Conservation (phyloP, 177 flowering plant genomes). For the Vitis hybrid region DNA sequence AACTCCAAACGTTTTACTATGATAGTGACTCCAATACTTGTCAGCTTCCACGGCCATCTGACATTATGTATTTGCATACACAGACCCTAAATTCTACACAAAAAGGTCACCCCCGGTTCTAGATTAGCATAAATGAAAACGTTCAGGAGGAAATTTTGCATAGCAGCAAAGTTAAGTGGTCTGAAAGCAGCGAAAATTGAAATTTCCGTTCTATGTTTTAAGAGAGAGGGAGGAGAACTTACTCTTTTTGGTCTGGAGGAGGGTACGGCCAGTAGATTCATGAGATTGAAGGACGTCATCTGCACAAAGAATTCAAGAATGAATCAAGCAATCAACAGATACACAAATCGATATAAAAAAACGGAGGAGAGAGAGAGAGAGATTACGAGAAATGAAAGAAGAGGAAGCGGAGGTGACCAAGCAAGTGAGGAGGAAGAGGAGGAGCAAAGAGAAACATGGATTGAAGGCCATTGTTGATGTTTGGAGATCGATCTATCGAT, state of each 20-base stretch:
- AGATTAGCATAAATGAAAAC: too few relatives aligned
- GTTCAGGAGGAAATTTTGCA: too few relatives aligned
- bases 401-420: slow-evolving; percentile 25
- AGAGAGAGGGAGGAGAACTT: background rate
- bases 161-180: too few relatives aligned
- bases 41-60: too few relatives aligned
- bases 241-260: slow-evolving; percentile 37
- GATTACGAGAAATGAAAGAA: slow-evolving; percentile 30
- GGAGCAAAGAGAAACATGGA: slow-evolving; percentile 3
- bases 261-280: slow-evolving; percentile 33
- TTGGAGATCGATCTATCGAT: background rate
- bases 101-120: too few relatives aligned
- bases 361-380: background rate
- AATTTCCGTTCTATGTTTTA: too few relatives aligned
- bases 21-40: too few relatives aligned
- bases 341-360: background rate
- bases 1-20: too few relatives aligned
- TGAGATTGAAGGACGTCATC: slow-evolving; percentile 29
- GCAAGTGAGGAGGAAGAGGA: slow-evolving; percentile 23
- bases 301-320: slow-evolving; percentile 13
- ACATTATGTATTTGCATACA: too few relatives aligned
- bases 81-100: too few relatives aligned
- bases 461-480: slow-evolving; percentile 7
- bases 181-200: too few relatives aligned
- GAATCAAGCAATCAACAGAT: background rate